phyloP scores from a whole-genome alignment of 208 protist species.

The Sergeia podlipaevii region DNA sequence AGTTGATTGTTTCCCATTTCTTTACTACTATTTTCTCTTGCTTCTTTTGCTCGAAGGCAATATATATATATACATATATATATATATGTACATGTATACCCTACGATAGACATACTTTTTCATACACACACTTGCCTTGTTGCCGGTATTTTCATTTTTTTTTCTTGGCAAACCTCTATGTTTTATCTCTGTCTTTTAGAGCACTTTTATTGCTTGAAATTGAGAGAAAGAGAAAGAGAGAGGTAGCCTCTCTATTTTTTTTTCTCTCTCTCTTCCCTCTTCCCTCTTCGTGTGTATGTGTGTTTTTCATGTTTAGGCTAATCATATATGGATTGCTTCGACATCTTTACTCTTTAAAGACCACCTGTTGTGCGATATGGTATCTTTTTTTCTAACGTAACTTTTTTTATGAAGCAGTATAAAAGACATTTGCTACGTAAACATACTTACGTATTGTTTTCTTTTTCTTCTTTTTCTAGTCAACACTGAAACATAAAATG shows the following conservation, averaged over 20 bases:
- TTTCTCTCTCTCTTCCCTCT: constrained; percentile 2
- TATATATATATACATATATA: constrained; percentile 4
- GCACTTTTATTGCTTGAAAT: constrained; percentile 1
- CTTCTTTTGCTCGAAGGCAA: background rate
- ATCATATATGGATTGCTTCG: too few relatives aligned
- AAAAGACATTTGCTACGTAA: background rate
- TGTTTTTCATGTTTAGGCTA: too few relatives aligned
- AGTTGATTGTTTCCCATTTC: background rate
- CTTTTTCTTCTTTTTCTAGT: too few relatives aligned
- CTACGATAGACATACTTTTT: background rate
- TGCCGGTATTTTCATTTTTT: constrained; percentile 8
- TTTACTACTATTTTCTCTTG: constrained; percentile 1
- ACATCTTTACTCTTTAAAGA: too few relatives aligned
- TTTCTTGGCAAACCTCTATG: constrained; percentile 10
- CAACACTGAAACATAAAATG: too few relatives aligned
- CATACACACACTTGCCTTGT: constrained; percentile 11
- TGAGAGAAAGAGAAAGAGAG: background rate
- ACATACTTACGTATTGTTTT: background rate
- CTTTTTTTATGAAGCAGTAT: too few relatives aligned
- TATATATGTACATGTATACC: background rate
- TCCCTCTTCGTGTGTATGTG: constrained; percentile 1
- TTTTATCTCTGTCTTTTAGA: background rate
- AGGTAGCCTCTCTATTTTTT: constrained; percentile 1
- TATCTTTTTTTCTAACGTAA: constrained; percentile 8
- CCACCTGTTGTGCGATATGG: too few relatives aligned